These are phyloP conservation scores for Colletotrichum paranaense DNA, from an alignment of 2,329 filamentous ascomycete species.

Conservation along the genomic window DNA sequence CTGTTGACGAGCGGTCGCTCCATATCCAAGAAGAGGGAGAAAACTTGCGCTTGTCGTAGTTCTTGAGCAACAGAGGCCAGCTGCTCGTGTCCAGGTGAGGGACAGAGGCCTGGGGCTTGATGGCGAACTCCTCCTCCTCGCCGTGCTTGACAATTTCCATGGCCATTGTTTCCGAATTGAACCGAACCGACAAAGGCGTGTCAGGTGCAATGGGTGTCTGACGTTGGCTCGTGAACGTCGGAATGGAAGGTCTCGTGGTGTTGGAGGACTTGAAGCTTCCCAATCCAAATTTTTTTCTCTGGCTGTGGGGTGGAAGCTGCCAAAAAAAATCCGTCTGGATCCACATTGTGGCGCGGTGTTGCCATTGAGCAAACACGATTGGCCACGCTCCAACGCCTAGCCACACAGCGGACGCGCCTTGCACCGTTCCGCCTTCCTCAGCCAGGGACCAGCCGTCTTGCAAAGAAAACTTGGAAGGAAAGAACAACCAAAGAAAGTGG, in stretches of 20 bases:
- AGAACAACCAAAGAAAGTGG: not conserved
- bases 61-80: slow-evolving; percentile 95
- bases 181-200: slow-evolving; percentile 13
- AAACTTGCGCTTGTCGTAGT: slow-evolving; percentile 88
- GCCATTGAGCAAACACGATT: slow-evolving; percentile 26
- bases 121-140: slow-evolving; percentile 80
- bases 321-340: slow-evolving; percentile 17
- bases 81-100: slow-evolving; percentile 85
- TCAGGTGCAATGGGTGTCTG: slow-evolving; percentile 22
- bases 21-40: slow-evolving; percentile 15
- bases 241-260: slow-evolving; percentile 31
- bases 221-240: slow-evolving; percentile 34
- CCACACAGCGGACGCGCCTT: slow-evolving; percentile 34
- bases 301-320: slow-evolving; percentile 36
- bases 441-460: slow-evolving; percentile 3
- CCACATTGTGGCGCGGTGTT: slow-evolving; percentile 25
- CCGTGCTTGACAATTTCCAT: slow-evolving; percentile 59
- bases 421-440: slow-evolving; percentile 16
- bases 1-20: slow-evolving; percentile 14
- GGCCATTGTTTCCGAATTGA: slow-evolving; percentile 47
- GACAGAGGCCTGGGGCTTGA: slow-evolving; percentile 89
- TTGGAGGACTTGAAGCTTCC: slow-evolving; percentile 38
- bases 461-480: not conserved
- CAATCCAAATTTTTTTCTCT: slow-evolving; percentile 39
- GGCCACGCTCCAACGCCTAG: not conserved